Conservation (phyloP, 345 rosid genomes). For the Aethionema arabicum region DNA sequence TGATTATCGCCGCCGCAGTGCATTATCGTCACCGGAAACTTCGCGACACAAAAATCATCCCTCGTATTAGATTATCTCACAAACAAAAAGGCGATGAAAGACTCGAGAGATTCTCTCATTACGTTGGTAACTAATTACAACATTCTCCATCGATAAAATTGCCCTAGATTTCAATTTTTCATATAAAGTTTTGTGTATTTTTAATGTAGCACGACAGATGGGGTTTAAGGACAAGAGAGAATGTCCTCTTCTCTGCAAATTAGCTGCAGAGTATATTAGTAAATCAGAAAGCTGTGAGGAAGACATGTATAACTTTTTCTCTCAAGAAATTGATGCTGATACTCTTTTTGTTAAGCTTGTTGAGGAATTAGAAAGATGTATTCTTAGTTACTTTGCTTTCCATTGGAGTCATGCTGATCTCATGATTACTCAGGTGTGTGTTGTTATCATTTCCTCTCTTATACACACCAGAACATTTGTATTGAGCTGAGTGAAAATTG, state of each 20-base stretch:
- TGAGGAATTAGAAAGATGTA: slow-evolving; percentile 94
- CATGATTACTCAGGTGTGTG: slow-evolving; percentile 69
- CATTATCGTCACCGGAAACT: slow-evolving; percentile 46
- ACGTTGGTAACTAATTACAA: slow-evolving; percentile 61
- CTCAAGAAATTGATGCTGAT: slow-evolving; percentile 59
- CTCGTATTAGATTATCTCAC: slow-evolving; percentile 45
- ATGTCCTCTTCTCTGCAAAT: slow-evolving; percentile 79
- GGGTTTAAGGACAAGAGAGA: slow-evolving; percentile 74
- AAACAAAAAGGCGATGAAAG: slow-evolving; percentile 50
- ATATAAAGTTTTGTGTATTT: not conserved
- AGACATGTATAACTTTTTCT: slow-evolving; percentile 65
- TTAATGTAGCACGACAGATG: slow-evolving; percentile 76
- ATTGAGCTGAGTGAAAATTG: not conserved
- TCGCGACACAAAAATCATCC: slow-evolving; percentile 63
- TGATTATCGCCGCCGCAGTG: slow-evolving; percentile 66
- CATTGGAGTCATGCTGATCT: slow-evolving; percentile 81
- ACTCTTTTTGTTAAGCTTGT: slow-evolving; percentile 75
- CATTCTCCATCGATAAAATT: not conserved
- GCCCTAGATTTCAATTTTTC: not conserved
- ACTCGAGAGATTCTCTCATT: slow-evolving; percentile 82
- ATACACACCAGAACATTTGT: not conserved
- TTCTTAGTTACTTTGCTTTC: slow-evolving; percentile 79
- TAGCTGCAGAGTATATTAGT: slow-evolving; percentile 78
- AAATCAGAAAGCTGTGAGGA: slow-evolving; percentile 67
- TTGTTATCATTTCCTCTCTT: not conserved